A percentile compares a stretch with the other conserved stretches of the same genome.
These are phyloP conservation scores for Populus hybrid DNA, from an alignment of 441 rosid species.

Conservation along the genomic window DNA sequence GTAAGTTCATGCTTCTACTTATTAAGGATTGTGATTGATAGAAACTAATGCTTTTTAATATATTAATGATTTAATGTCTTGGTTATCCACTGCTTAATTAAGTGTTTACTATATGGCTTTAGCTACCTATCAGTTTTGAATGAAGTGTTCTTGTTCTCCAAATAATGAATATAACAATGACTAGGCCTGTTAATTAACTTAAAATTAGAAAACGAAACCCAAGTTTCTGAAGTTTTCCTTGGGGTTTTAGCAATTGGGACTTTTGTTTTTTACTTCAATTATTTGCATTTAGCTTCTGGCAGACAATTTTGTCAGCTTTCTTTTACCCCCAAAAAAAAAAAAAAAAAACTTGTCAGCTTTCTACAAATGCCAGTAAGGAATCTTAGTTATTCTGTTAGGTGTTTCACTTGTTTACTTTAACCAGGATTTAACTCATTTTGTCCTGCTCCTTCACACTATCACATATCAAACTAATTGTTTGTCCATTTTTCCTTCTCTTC, in stretches of 20 bases:
- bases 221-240: neutral
- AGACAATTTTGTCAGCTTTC: neutral
- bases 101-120: neutral
- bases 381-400: neutral
- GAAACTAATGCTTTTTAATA: neutral
- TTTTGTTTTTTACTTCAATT: too few species aligned
- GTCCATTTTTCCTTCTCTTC: neutral
- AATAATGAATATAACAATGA: neutral
- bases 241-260: neutral
- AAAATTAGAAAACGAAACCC: neutral
- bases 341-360: neutral
- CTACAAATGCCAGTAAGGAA: neutral
- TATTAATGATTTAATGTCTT: neutral
- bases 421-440: neutral
- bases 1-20: conserved; percentile 3
- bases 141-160: neutral
- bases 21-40: neutral
- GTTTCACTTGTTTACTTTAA: neutral
- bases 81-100: neutral
- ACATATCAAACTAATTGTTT: neutral
- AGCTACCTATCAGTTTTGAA: neutral
- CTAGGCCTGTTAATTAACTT: neutral
- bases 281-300: neutral
- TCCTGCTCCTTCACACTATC: neutral
- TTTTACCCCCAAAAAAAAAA: neutral